A percentile compares a stretch with the other conserved stretches of the same genome.
These are phyloP conservation scores for Trifolium dubium DNA, from an alignment of 306 rosid species.

Conservation along the genomic window DNA sequence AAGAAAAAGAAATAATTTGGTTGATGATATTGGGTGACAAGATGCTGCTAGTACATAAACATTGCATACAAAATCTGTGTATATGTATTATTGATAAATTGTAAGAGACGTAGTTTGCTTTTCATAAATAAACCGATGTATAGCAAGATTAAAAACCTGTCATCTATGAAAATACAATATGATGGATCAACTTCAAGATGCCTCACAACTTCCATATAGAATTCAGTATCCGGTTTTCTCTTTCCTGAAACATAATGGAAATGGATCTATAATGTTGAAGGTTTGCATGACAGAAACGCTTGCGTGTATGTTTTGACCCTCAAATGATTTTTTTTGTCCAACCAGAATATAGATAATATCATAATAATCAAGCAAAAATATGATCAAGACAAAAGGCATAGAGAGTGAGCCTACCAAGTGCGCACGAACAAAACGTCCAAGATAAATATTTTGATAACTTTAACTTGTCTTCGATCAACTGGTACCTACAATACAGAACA, in stretches of 20 bases:
- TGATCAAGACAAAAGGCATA: constrained; percentile 17
- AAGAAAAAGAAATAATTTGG: too few relatives aligned
- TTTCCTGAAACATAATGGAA: constrained; percentile 66
- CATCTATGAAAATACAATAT: constrained; percentile 79
- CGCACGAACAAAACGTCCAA: constrained; percentile 94
- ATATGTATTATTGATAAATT: constrained; percentile 15
- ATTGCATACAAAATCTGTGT: constrained; percentile 2
- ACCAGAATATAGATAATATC: constrained; percentile 20
- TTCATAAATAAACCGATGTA: neutral
- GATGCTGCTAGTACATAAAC: neutral
- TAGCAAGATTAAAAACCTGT: constrained; percentile 63
- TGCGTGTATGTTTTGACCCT: constrained; percentile 21
- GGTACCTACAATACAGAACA: constrained; percentile 63
- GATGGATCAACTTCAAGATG: constrained; percentile 73
- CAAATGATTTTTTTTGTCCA: constrained; percentile 11
- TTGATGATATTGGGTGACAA: neutral
- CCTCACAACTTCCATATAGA: constrained; percentile 65
- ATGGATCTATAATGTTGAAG: constrained; percentile 14
- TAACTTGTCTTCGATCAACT: constrained; percentile 82
- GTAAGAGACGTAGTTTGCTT: neutral
- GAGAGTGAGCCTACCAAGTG: constrained; percentile 47
- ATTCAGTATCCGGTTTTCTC: constrained; percentile 90
- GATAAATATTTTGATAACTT: constrained; percentile 75
- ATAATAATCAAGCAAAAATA: constrained; percentile 23
- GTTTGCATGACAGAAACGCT: constrained; percentile 24